A percentile compares a stretch with the other conserved stretches of the same genome.
Conservation (phyloP, 345 rosid genomes). For the Gossypioides kirkii region DNA sequence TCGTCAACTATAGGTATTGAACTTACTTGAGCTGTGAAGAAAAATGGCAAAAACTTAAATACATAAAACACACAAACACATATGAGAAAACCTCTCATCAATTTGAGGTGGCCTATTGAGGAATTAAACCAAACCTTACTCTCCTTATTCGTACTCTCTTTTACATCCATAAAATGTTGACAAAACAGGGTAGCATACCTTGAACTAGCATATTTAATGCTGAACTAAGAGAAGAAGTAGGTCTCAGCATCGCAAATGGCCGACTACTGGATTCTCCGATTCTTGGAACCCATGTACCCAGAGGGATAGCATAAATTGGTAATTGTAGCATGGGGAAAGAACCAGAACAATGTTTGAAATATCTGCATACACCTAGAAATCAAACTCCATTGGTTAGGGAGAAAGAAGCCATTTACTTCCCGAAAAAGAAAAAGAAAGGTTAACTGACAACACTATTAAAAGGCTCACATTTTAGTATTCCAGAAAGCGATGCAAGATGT, state of each 20-base stretch:
- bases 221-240: constrained; percentile 52
- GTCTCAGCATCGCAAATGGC: constrained; percentile 61
- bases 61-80: neutral
- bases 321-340: constrained; percentile 44
- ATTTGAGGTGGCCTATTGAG: neutral
- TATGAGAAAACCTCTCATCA: neutral
- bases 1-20: constrained; percentile 68
- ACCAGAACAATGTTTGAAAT: constrained; percentile 43
- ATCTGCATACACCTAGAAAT: constrained; percentile 51
- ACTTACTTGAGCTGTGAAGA: constrained; percentile 50
- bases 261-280: constrained; percentile 42
- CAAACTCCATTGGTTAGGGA: constrained; percentile 22
- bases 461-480: constrained; percentile 48
- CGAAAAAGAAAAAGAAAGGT: constrained; percentile 15
- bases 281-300: constrained; percentile 57
- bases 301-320: constrained; percentile 41
- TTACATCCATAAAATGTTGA: neutral
- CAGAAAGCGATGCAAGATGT: constrained; percentile 46
- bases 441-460: constrained; percentile 10
- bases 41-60: constrained; percentile 7
- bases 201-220: constrained; percentile 62
- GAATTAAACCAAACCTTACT: neutral
- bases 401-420: constrained; percentile 8
- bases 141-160: neutral
- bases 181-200: constrained; percentile 33